Evolutionary conservation across 2,329 filamentous ascomycete species (phyloP), one percentile per base, ranked within the genome.

Genomic region (Scedosporium dehoogii): DNA sequence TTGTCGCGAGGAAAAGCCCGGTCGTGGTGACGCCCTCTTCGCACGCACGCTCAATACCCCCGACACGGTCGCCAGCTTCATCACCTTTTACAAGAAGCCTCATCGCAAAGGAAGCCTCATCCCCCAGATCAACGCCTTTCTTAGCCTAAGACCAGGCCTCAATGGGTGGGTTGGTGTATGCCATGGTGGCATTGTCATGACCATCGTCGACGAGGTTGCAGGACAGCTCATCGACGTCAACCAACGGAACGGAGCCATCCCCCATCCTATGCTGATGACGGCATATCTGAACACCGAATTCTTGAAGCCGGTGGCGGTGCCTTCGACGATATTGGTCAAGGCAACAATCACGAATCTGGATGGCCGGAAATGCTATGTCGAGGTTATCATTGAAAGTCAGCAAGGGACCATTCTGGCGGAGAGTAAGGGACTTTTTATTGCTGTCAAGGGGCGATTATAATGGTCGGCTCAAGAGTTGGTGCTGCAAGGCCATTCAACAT

Each of bases 131-230:
- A 66, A 68, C 1, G 68, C 70, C 1, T 68, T 77, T 21, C 70
- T 73, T 59, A 66, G 70, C 1, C 67, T 76, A 6, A 72, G 72
- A 1, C 65, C 69, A 1, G 74, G 73, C 1, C 65, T 76, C 4
- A 70, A 68, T 6, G 73, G 75, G 1, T 73, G 70, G 41, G 66
- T 69, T 1, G 66, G 66, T 6, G 63, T 76, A 9, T 64, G 75
- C 2, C 75, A 77, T 61, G 75, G 75, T 6, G 75, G 75, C 10
- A 65, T 76, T 56, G 67, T 69, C 7, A 70, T 71, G 42, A 66
- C 74, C 4, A 64, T 77, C 61, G 63, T 74, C 25, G 75, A 77
- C 58, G 75, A 77, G 68, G 65, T 71, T 4, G 71, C 74, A 65
- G 73, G 74, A 3, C 66, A 68, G 1, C 63, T 77, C 18, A 70